These are phyloP conservation scores for Eucalyptus coolabah DNA, from an alignment of 345 rosid genomes.

Conservation along the genomic window DNA sequence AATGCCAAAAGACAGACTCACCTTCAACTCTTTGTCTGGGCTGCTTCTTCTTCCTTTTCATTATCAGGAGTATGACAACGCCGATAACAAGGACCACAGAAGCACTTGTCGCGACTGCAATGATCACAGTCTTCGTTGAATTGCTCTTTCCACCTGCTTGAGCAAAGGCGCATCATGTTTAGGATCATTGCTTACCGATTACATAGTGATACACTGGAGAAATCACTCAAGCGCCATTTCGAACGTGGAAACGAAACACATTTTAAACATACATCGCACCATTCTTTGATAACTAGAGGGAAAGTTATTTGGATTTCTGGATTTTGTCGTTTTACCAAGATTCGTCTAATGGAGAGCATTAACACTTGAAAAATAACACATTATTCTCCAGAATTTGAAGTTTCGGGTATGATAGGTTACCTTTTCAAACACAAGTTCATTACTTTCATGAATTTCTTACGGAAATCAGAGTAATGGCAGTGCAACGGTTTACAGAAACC, in stretches of 20 bases:
- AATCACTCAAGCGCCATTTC: neutral
- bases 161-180: neutral
- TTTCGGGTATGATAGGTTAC: neutral
- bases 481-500: neutral
- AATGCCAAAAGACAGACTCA: neutral
- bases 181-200: neutral
- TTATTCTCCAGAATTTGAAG: neutral
- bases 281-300: neutral
- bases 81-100: neutral
- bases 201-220: neutral
- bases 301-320: neutral
- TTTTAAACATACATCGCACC: neutral
- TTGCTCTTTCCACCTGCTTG: neutral
- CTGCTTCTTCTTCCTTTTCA: neutral
- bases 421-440: neutral
- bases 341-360: neutral
- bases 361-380: neutral
- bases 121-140: neutral
- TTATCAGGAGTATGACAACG: accelerated
- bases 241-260: neutral
- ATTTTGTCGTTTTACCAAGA: neutral
- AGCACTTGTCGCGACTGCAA: neutral
- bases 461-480: neutral
- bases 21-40: neutral
- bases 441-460: neutral